Percentiles rank a stretch among this genome's conserved stretches.
These are phyloP conservation scores for Myxozyma kluyveri DNA, from an alignment of 805 yeast genomes.

Conservation along the genomic window DNA sequence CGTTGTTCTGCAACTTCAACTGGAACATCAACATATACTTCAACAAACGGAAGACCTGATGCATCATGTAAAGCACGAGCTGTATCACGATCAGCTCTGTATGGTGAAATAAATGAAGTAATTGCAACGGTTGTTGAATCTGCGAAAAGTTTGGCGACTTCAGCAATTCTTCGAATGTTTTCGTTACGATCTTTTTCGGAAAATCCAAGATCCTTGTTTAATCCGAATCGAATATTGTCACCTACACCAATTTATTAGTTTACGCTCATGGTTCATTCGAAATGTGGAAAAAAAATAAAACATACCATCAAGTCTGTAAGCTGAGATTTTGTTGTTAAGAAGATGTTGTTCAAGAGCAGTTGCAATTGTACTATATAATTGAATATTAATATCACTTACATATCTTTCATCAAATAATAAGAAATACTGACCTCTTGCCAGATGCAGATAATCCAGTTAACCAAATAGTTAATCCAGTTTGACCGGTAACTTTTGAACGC, in stretches of 20 bases:
- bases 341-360: conserved; percentile 86
- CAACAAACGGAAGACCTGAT: conserved; percentile 76
- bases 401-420: no score
- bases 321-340: conserved; percentile 62
- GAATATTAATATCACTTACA: background rate
- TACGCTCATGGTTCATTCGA: background rate
- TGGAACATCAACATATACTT: conserved; percentile 91
- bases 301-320: conserved; percentile 79
- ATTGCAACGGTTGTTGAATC: conserved; percentile 86
- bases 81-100: conserved; percentile 73
- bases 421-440: conserved; percentile 55
- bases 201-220: conserved; percentile 93
- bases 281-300: conserved; percentile 35
- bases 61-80: conserved; percentile 83
- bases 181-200: conserved; percentile 89
- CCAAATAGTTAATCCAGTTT: conserved; percentile 90
- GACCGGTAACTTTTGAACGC: conserved; percentile 68
- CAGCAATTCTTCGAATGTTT: conserved; percentile 91
- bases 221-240: conserved; percentile 90
- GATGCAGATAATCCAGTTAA: conserved; percentile 93
- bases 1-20: conserved; percentile 92
- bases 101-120: conserved; percentile 92
- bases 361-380: conserved; percentile 65
- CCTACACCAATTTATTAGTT: conserved; percentile 23
- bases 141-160: conserved; percentile 89